Evolutionary conservation across 116 monocot species (phyloP), one percentile per base, ranked within the genome.

Genomic region (Dioscorea cayenensis): DNA sequence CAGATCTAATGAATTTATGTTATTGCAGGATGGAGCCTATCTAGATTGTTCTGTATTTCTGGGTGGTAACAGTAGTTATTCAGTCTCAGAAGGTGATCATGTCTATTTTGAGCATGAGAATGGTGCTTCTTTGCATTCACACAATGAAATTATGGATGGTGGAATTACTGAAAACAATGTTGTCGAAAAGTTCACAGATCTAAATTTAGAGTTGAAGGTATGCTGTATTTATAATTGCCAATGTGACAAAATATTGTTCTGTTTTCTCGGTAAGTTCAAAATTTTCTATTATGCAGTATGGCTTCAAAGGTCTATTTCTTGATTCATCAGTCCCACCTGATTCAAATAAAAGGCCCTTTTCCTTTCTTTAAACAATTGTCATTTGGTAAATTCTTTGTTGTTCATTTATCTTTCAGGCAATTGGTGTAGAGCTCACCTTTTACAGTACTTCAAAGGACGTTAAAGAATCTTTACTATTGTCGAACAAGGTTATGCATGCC

Each of bases 371-470:
- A 55, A 2, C 55, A 55, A n/a, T 55, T 55, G 16, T n/a, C 63
- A 63, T 63, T 0, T 63, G 2, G 63, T 63, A 23, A 27, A 63
- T 63, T 11, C 11, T 23, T 63, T n/a, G 2, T 55, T 55, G 10
- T 55, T n/a, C 16, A n/a, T 19, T 55, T 55, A 16, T 55, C 55
- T 80, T 75, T 14, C 79, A 99, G 99, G 99, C 94, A 64, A 87
- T 94, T 55, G 89, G 99, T 35, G 89, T 91, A 75, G 94, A 94
- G 67, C 91, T 99, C 61, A 89, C 94, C 29, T 99, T 99, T 72
- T 94, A 91, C 75, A 94, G 77, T 70, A 86, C 84, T 28, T 94
- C 87, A 63, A 89, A 84, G 59, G 81, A 84, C 72, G 64, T 87
- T 71, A 82, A 77, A 62, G 84, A 78, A 69, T 77, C 78, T 38